Conservation (phyloP, 805 yeast species). For the Blastobotrys parvus region DNA sequence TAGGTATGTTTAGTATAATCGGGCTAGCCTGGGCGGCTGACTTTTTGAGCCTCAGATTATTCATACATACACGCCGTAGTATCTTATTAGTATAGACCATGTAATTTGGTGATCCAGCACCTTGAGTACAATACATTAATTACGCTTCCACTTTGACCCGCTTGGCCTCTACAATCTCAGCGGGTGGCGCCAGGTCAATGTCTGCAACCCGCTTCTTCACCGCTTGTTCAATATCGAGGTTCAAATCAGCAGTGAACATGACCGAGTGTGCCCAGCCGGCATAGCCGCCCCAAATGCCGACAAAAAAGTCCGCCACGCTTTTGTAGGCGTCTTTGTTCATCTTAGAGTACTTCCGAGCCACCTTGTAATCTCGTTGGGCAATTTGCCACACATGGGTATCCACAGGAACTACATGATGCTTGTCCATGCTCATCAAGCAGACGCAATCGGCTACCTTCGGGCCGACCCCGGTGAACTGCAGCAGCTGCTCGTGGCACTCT, state of each 20-base stretch:
- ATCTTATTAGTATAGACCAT: too few relatives aligned
- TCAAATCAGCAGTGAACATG: conserved; percentile 74
- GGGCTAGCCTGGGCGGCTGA: too few relatives aligned
- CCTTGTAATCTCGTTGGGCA: conserved; percentile 72
- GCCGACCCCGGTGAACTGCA: conserved; percentile 79
- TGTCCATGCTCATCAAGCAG: conserved; percentile 80
- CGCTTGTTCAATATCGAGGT: not conserved
- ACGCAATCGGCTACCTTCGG: conserved; percentile 98
- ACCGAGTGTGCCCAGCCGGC: conserved; percentile 99
- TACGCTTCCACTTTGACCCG: too few relatives aligned
- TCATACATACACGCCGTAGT: too few relatives aligned
- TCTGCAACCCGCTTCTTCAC: too few relatives aligned
- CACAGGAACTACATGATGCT: conserved; percentile 83
- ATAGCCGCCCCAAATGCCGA: conserved; percentile 71
- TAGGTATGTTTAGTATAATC: too few relatives aligned
- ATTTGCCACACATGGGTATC: conserved; percentile 94
- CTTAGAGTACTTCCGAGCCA: conserved; percentile 35
- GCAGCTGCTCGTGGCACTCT: conserved; percentile 49
- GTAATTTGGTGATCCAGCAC: too few relatives aligned
- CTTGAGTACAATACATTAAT: too few relatives aligned
- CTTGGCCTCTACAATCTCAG: too few relatives aligned
- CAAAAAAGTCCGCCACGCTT: conserved; percentile 51
- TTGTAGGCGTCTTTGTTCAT: conserved; percentile 46
- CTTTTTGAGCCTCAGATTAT: too few relatives aligned
- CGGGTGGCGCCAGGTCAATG: too few relatives aligned